Conservation (phyloP, 2,329 filamentous ascomycete species). For the Oidium heveae region DNA sequence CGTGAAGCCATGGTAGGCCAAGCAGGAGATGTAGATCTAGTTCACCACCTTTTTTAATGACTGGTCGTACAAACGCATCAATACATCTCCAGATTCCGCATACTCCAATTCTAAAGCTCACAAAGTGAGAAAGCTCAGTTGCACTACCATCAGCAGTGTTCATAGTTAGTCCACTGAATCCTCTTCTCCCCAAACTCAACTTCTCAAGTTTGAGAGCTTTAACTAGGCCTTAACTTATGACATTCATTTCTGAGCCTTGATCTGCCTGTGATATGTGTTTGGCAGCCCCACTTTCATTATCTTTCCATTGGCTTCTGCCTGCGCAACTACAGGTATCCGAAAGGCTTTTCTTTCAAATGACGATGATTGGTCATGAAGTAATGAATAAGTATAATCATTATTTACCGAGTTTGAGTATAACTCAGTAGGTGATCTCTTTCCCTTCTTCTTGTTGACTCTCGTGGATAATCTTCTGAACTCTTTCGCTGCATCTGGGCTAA, state of each 20-base stretch:
- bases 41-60: too few species aligned
- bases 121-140: neutral
- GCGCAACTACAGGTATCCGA: neutral
- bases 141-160: neutral
- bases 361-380: too few species aligned
- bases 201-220: neutral
- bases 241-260: neutral
- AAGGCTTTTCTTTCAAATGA: neutral
- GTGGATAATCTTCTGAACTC: neutral
- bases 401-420: neutral
- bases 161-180: neutral
- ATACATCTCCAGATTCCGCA: too few species aligned
- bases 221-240: neutral
- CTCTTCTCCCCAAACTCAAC: neutral
- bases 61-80: too few species aligned
- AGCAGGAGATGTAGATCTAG: too few species aligned
- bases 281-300: neutral
- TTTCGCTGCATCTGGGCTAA: neutral
- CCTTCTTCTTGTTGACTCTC: neutral
- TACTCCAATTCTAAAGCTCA: neutral
- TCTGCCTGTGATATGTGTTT: neutral
- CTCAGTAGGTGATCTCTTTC: too few species aligned
- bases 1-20: too few species aligned
- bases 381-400: too few species aligned
- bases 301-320: neutral